A percentile compares a stretch with the other conserved stretches of the same genome.
Evolutionary conservation across 371 early-diverging fungal genomes (phyloP).

Genomic region (Phascolomyces articulosus): DNA sequence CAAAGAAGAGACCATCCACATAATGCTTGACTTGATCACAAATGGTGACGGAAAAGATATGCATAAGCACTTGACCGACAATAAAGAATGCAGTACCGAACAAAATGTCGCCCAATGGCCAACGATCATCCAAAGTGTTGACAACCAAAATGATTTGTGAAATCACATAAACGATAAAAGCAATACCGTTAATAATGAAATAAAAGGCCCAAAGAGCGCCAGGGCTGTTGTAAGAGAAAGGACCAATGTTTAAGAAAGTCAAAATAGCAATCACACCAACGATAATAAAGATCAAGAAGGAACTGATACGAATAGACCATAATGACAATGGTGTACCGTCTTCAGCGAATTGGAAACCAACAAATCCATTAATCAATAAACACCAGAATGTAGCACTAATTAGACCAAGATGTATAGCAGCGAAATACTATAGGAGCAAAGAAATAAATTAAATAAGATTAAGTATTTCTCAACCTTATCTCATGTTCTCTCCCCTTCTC

Average conservation of each 20-base stretch:
- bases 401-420: slow-evolving; percentile 77
- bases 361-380: slow-evolving; percentile 88
- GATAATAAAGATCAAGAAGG: slow-evolving; percentile 72
- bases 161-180: slow-evolving; percentile 81
- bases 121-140: slow-evolving; percentile 90
- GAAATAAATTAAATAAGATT: not conserved
- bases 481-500: too few species aligned
- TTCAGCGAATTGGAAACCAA: slow-evolving; percentile 93
- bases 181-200: slow-evolving; percentile 81
- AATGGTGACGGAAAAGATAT: slow-evolving; percentile 70
- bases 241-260: slow-evolving; percentile 70
- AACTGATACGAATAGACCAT: slow-evolving; percentile 84
- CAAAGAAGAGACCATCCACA: slow-evolving; percentile 93
- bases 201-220: slow-evolving; percentile 79
- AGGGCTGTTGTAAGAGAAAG: slow-evolving; percentile 63
- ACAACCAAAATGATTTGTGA: slow-evolving; percentile 88
- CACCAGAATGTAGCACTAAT: slow-evolving; percentile 84
- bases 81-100: slow-evolving; percentile 84
- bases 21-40: slow-evolving; percentile 90
- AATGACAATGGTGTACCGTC: slow-evolving; percentile 87
- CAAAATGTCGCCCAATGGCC: slow-evolving; percentile 92
- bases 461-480: too few species aligned
- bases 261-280: slow-evolving; percentile 77
- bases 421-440: slow-evolving; percentile 75
- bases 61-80: slow-evolving; percentile 77